phyloP scores from a whole-genome alignment of 2,329 filamentous ascomycete species.

The Phialophora macrospora region DNA sequence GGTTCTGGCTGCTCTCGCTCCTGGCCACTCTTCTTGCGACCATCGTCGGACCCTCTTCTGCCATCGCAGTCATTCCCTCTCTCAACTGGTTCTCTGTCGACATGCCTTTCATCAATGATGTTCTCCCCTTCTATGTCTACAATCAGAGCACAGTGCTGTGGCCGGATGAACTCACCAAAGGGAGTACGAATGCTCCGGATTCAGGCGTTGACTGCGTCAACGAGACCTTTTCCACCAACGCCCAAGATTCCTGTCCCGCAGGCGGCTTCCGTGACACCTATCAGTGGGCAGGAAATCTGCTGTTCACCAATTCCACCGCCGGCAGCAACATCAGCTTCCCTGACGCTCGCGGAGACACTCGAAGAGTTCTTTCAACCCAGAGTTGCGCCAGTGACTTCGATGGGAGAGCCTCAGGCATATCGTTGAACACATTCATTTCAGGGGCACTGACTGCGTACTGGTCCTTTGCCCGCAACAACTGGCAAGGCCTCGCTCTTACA shows the following conservation, averaged over 20 bases:
- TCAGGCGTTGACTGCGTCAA: conserved; percentile 28
- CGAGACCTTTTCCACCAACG: conserved; percentile 11
- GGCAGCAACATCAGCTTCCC: conserved; percentile 30
- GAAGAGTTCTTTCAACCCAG: conserved; percentile 28
- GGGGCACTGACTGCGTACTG: conserved; percentile 28
- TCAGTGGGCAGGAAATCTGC: conserved; percentile 26
- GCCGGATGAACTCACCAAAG: conserved; percentile 31
- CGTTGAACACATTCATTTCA: conserved; percentile 28
- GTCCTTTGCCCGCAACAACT: conserved; percentile 30
- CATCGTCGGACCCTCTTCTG: conserved; percentile 38
- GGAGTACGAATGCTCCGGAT: conserved; percentile 26
- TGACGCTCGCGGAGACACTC: conserved; percentile 28
- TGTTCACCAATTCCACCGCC: conserved; percentile 27
- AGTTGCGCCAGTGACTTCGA: conserved; percentile 28
- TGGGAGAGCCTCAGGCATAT: conserved; percentile 31
- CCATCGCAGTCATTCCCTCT: conserved; percentile 38
- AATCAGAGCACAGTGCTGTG: conserved; percentile 35
- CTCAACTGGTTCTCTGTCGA: conserved; percentile 35
- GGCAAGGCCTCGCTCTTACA: conserved; percentile 22
- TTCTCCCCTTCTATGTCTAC: conserved; percentile 31
- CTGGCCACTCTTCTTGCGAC: conserved; percentile 37
- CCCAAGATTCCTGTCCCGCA: conserved; percentile 25
- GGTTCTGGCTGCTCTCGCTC: conserved; percentile 32
- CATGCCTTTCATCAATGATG: conserved; percentile 23
- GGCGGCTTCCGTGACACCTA: conserved; percentile 24